Base-by-base conservation (phyloP, 2,329 filamentous ascomycete genomes). In the Colletotrichum musicola region DNA sequence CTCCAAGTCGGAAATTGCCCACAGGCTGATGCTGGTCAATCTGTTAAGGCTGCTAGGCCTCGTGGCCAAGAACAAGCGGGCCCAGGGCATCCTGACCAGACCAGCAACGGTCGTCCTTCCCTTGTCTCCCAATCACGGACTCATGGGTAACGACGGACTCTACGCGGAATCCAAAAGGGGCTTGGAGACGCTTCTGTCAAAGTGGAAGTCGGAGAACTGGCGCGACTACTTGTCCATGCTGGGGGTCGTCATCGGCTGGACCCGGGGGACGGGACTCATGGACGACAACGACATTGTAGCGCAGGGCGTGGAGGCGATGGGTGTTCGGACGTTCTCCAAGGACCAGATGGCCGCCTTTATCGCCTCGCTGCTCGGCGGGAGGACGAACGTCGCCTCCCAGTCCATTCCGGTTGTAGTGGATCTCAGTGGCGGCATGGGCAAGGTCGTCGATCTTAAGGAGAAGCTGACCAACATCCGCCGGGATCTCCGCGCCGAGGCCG, bases 321-420 rank as follows among this genome's bases (percentile, higher is more conserved):
- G 96, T 75, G 96, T 98, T 18, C 94, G 95, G 74, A 99, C 96
- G 2, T 99, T 99, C 86, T 98, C 95, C 13, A 95, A 98, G 82
- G 94, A 97, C 79, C 96, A 99, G 81, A 99, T 99, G 96, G 96
- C 96, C 18, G 98, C 98, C 86, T 98, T 98, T 82, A 83, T 99
- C 73, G 89, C 98, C 49, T 95, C 95, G 73, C 89, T 99, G 60
- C 97, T 99, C 95, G 92, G 94, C 0, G 95, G 95, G 30, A 88
- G 91, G 22, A 93, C 98, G 74, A 94, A 97, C 73, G 93, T 98
- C 78, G 89, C 98, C 42, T 98, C 95, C 86, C 96, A 99, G 83
- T 86, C 89, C 44, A 93, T 98, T 82, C 96, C 96, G 9, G 93
- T 99, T 65, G 98, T 96, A 82, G 96, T 95, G 71, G 96, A 99